These are phyloP conservation scores for Cryptococcus floricola DNA, from an alignment of 1,284 basidiomycete genomes.

Conservation along the genomic window DNA sequence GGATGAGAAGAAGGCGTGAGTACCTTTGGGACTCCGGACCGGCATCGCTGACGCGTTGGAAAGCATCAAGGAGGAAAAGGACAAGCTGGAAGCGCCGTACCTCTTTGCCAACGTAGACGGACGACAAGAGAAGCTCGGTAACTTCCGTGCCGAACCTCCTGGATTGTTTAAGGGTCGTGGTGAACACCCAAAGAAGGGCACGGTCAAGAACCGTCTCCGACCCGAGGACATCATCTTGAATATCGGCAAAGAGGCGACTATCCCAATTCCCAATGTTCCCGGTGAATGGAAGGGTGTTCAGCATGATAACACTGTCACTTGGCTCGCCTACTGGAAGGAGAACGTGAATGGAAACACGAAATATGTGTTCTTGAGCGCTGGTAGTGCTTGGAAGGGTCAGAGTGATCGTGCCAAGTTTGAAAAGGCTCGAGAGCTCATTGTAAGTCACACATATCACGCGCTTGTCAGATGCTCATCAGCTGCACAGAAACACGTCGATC, in stretches of 20 bases:
- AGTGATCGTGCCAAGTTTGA: conserved; percentile 95
- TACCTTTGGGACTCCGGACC: neutral
- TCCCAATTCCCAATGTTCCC: conserved; percentile 79
- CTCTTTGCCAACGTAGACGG: conserved; percentile 84
- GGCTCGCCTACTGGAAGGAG: conserved; percentile 97
- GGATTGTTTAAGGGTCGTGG: conserved; percentile 96
- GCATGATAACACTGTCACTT: conserved; percentile 92
- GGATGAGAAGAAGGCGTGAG: conserved; percentile 77
- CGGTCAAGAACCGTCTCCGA: conserved; percentile 82
- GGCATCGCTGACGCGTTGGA: neutral
- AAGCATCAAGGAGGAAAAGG: conserved; percentile 72
- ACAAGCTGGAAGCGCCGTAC: conserved; percentile 78
- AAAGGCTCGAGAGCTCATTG: conserved; percentile 91
- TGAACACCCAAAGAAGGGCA: conserved; percentile 96
- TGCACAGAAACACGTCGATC: conserved; percentile 75
- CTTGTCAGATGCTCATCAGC: neutral
- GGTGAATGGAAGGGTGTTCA: conserved; percentile 79
- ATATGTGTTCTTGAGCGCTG: conserved; percentile 93
- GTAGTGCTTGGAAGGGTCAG: conserved; percentile 91
- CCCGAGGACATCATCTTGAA: conserved; percentile 95
- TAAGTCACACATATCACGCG: conserved; percentile 41
- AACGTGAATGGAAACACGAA: conserved; percentile 89
- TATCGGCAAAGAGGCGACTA: conserved; percentile 68
- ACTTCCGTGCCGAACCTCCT: conserved; percentile 97
- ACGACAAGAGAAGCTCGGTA: conserved; percentile 94